Evolutionary conservation across 257 asterid species (phyloP).

Genomic region (Capsicum chinense): DNA sequence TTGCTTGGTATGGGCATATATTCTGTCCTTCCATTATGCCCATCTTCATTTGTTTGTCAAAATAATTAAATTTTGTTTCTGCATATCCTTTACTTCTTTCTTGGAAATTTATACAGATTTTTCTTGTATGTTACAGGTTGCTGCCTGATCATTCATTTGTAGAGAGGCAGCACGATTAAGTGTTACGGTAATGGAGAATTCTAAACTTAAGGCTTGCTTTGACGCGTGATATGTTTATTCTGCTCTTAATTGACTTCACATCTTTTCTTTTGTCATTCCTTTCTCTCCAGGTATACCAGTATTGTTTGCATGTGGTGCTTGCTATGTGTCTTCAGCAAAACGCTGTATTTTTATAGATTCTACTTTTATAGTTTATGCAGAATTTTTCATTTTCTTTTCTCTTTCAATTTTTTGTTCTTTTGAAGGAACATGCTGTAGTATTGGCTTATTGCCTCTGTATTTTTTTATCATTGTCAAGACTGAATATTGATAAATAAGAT

Average conservation of each 20-base stretch:
- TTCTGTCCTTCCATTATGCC: no score
- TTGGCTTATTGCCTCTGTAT: constrained; percentile 35
- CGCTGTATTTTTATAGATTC: constrained; percentile 8
- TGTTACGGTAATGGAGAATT: constrained; percentile 15
- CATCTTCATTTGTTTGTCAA: no score
- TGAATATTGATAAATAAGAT: constrained; percentile 33
- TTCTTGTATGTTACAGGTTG: constrained; percentile 43
- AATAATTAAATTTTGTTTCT: background rate
- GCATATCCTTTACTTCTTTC: background rate
- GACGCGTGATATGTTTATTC: background rate
- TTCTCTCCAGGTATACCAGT: constrained; percentile 16
- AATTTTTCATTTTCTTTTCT: background rate
- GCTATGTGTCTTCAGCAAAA: background rate
- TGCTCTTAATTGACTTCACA: background rate
- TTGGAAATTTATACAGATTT: background rate
- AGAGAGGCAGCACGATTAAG: background rate
- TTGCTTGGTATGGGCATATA: background rate
- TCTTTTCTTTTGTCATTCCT: background rate
- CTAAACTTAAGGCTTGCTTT: background rate
- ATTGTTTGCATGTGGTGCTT: constrained; percentile 22
- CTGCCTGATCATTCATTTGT: constrained; percentile 40
- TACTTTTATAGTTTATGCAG: constrained; percentile 7
- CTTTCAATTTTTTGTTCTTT: background rate
- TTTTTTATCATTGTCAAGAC: constrained; percentile 27
- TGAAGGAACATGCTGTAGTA: constrained; percentile 15